phyloP scores from a whole-genome alignment of 768 basidiomycete species.

The Ramaria sp. region DNA sequence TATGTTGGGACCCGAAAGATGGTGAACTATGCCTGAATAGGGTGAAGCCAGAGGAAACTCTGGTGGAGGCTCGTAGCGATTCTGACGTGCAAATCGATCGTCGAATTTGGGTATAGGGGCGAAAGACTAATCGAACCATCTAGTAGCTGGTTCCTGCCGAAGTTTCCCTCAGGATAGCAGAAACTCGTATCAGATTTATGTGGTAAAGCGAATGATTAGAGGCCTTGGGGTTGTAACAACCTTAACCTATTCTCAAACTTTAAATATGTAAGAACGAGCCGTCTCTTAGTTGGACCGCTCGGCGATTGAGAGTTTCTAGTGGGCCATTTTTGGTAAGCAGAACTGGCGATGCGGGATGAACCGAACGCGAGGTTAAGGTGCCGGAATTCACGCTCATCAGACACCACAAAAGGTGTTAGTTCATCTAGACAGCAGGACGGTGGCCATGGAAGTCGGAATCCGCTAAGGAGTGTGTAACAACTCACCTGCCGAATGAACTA shows the following conservation, averaged over 20 bases:
- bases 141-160: conserved; percentile 90
- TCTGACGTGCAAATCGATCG: conserved; percentile 96
- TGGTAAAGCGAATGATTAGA: conserved; percentile 83
- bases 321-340: conserved; percentile 68
- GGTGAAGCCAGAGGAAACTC: conserved; percentile 93
- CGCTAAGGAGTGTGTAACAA: conserved; percentile 84
- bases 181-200: conserved; percentile 47
- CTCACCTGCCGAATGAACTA: conserved; percentile 87
- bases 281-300: conserved; percentile 38
- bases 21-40: conserved; percentile 86
- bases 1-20: conserved; percentile 85
- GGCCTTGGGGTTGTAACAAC: conserved; percentile 82
- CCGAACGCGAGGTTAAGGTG: conserved; percentile 69
- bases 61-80: conserved; percentile 93
- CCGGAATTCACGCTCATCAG: conserved; percentile 75
- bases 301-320: conserved; percentile 60
- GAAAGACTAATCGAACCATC: conserved; percentile 94
- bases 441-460: conserved; percentile 81
- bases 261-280: conserved; percentile 50
- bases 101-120: conserved; percentile 93
- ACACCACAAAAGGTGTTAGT: conserved; percentile 77
- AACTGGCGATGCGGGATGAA: conserved; percentile 66
- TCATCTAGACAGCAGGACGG: conserved; percentile 83
- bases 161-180: conserved; percentile 76
- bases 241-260: conserved; percentile 77